These are phyloP conservation scores for Suillus clintonianus DNA, from an alignment of 768 basidiomycete genomes.

Conservation along the genomic window DNA sequence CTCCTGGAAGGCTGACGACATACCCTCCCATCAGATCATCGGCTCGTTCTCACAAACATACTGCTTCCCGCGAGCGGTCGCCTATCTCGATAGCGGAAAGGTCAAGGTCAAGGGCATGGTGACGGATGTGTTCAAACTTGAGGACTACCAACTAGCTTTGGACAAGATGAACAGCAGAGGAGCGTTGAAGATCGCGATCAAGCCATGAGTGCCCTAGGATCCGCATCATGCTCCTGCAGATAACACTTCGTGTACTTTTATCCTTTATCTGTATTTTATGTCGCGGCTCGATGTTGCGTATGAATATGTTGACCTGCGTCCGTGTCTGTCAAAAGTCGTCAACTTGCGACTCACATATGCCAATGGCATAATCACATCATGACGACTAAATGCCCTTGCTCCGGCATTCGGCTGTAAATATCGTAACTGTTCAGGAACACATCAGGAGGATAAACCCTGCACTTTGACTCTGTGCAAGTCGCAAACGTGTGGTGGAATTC, in stretches of 20 bases:
- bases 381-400: too few relatives aligned
- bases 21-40: constrained; percentile 58
- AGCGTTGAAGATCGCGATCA: constrained; percentile 63
- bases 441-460: too few relatives aligned
- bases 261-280: background rate
- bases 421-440: too few relatives aligned
- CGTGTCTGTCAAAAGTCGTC: background rate
- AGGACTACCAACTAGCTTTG: constrained; percentile 69
- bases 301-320: background rate
- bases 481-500: too few relatives aligned
- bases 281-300: background rate
- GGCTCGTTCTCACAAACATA: constrained; percentile 88
- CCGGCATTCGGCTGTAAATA: too few relatives aligned
- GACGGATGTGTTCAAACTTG: constrained; percentile 64
- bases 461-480: too few relatives aligned
- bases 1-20: background rate
- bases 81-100: constrained; percentile 86
- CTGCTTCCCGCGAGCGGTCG: constrained; percentile 90
- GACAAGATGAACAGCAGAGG: constrained; percentile 71
- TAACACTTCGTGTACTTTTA: background rate
- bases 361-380: too few relatives aligned
- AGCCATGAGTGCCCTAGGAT: constrained; percentile 40
- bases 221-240: background rate
- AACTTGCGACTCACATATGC: background rate
- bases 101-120: constrained; percentile 83